Evolutionary conservation across 768 basidiomycete species (phyloP), one percentile per base, ranked within the genome.

Genomic region (Leccinellum luteum): DNA sequence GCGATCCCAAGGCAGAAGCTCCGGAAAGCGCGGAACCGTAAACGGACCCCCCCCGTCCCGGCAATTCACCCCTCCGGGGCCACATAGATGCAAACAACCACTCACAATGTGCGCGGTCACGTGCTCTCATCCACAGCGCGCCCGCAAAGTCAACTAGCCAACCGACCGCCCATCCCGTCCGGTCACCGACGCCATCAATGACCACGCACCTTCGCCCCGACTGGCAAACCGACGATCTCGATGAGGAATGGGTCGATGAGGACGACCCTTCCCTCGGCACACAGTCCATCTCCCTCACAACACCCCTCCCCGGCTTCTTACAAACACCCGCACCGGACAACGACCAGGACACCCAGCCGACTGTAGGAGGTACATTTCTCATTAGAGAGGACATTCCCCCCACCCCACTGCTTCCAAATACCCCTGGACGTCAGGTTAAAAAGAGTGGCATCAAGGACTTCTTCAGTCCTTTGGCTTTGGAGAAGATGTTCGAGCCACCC

Each of bases 401-500:
- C 45, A 75, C 73, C 6, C 82, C 84, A 0, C 66, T 89, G 44
- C 70, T 88, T 17, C 84, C 85, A 51, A 86, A 84, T 66, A 88
- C 88, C 10, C 87, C 88, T 9, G 85, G 83, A 23, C 75, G 76
- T 44, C 74, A 74, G 45, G 73, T 60, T 32, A 85, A 84, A 69
- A 86, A 84, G 58, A 74, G 77, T n/a, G 64, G 75, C 38, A 80
- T 86, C 48, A 92, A 89, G 73, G 85, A 90, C 72, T 84, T 98
- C 68, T 98, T 98, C 76, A 92, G 87, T 55, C 92, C 93, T 0
- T 70, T 94, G 54, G 86, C 88, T 25, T 78, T 97, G 9, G 94
- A 97, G 73, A 82, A 81, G 55, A 93, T 97, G 91, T 97, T 96
- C 63, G 90, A 95, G 60, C 94, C 94, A 8, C 94, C 94, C 1